Evolutionary conservation across 2,329 filamentous ascomycete species (phyloP), one percentile per base, ranked within the genome.

Genomic region (Alternaria panax): DNA sequence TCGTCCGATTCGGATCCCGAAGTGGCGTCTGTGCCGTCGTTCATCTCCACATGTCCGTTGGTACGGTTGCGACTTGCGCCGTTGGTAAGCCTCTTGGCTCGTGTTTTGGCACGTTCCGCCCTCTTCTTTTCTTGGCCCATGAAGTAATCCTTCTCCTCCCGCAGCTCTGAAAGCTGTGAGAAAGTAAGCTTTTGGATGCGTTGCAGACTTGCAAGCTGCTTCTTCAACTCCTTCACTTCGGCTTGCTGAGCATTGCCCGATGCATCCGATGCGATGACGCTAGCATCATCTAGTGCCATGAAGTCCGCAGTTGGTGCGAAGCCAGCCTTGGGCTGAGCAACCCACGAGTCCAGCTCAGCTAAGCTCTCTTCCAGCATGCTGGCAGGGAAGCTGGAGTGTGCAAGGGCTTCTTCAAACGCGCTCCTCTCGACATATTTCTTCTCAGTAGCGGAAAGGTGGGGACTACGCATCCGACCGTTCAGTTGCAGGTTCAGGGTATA

Each of bases 401-500:
- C 75, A 28, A 84, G 73, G 14, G 81, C 79, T 46, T 75, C 68
- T 42, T 80, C 67, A 60, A 83, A 82, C 5, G 57, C 61, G 14
- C 64, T 69, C 51, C 67, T 70, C 40, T 59, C 59, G 8, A 54
- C 42, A 36, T 40, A 52, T 54, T 47, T 60, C 24, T 55, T 51
- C 22, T 72, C 72, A 2, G 72, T 70, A 6, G 75, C 76, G 32
- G 77, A 78, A 41, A 75, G 65, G 16, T 65, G 60, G 36, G 69
- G 64, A 8, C 57, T 63, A 16, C 59, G 67, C 27, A 78, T 57
- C 14, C 63, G 73, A 54, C 66, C 69, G 7, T 76, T 81, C n/a
- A 93, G 80, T 74, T 92, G 89, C 12, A 87, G 81, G 16, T 84
- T 88, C 61, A 92, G 83, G 4, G 84, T 85, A 73, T 93, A 92